phyloP scores from a whole-genome alignment of 2,329 filamentous ascomycete genomes.

The Botrytis elliptica region DNA sequence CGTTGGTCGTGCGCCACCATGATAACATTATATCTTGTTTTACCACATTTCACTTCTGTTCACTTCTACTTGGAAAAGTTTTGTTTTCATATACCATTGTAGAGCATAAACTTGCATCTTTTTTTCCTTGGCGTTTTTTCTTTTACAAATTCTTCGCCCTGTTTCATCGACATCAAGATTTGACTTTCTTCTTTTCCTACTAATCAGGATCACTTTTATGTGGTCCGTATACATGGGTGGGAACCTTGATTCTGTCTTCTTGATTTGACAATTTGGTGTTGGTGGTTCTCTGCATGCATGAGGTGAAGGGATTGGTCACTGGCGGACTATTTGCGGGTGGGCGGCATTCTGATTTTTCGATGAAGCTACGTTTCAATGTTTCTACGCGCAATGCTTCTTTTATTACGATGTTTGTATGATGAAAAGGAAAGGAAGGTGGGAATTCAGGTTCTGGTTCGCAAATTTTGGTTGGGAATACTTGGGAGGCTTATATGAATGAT shows the following conservation, averaged over 20 bases:
- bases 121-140: background rate
- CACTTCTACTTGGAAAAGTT: constrained; percentile 1
- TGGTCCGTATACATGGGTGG: constrained; percentile 3
- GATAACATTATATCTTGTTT: constrained; percentile 19
- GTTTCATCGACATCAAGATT: background rate
- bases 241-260: constrained; percentile 12
- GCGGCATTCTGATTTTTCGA: constrained; percentile 17
- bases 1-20: constrained; percentile 34
- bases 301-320: constrained; percentile 17
- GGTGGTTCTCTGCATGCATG: constrained; percentile 19
- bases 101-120: constrained; percentile 13
- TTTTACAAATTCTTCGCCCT: background rate
- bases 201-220: background rate
- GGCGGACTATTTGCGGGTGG: constrained; percentile 15
- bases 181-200: constrained; percentile 2
- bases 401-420: constrained; percentile 20
- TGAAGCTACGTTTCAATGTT: constrained; percentile 22
- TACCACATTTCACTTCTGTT: constrained; percentile 8
- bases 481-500: constrained; percentile 11
- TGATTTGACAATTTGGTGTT: constrained; percentile 18
- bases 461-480: constrained; percentile 14
- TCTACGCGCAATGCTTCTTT: constrained; percentile 19
- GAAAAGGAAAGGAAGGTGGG: background rate
- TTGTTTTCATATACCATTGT: constrained; percentile 13
- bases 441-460: constrained; percentile 9